These are phyloP conservation scores for Flaveria brownii DNA, from an alignment of 129 eudicot genomes.

Conservation along the genomic window DNA sequence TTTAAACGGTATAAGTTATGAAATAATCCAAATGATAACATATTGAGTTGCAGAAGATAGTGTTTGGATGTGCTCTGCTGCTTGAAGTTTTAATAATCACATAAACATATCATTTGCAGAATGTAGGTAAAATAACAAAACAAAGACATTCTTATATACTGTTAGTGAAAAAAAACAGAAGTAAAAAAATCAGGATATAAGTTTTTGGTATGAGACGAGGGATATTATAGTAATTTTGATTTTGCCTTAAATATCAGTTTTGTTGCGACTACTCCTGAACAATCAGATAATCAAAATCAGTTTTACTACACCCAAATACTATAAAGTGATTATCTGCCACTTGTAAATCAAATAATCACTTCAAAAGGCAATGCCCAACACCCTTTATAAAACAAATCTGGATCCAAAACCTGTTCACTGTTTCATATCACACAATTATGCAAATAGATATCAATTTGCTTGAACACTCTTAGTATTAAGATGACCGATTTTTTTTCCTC, in stretches of 20 bases:
- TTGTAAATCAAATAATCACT: not conserved
- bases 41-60: not conserved
- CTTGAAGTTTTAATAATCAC: not conserved
- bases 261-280: not conserved
- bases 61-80: not conserved
- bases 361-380: not conserved
- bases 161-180: not conserved
- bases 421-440: too few species aligned
- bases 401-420: not conserved
- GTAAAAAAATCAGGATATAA: too few species aligned
- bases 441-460: too few species aligned
- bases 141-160: not conserved
- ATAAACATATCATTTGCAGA: not conserved
- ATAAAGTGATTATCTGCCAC: not conserved
- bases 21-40: slow-evolving; percentile 2
- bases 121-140: not conserved
- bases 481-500: too few species aligned
- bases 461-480: too few species aligned
- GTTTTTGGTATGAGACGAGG: too few species aligned
- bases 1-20: not conserved
- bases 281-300: not conserved
- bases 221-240: too few species aligned
- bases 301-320: not conserved
- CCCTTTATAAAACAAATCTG: not conserved
- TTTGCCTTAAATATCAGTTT: not conserved